Evolutionary conservation across 2,329 filamentous ascomycete genomes (phyloP).

Genomic region (Aspergillus unguis): DNA sequence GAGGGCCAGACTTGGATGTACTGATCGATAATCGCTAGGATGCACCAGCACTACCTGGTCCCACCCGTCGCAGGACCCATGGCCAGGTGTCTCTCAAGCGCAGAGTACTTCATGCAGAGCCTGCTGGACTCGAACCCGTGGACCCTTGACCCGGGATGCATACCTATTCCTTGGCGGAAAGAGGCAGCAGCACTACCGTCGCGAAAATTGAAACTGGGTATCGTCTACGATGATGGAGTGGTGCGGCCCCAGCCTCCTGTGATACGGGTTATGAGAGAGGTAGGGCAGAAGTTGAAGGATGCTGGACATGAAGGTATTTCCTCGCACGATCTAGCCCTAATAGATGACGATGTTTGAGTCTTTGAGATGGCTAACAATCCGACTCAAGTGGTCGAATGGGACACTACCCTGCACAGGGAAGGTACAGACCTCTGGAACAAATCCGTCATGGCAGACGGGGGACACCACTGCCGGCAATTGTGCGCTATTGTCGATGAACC

Average conservation of each 20-base stretch:
- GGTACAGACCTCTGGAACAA: slow-evolving; percentile 30
- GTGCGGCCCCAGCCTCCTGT: slow-evolving; percentile 61
- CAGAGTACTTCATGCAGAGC: slow-evolving; percentile 30
- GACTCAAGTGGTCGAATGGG: slow-evolving; percentile 27
- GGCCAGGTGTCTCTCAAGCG: slow-evolving; percentile 22
- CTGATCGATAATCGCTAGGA: slow-evolving; percentile 39
- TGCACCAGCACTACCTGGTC: slow-evolving; percentile 34
- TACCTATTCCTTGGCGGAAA: slow-evolving; percentile 27
- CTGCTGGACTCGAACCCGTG: slow-evolving; percentile 21
- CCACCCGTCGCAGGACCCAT: slow-evolving; percentile 27
- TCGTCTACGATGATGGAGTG: slow-evolving; percentile 58
- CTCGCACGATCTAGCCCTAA: background rate
- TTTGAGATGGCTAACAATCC: background rate
- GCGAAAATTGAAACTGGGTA: slow-evolving; percentile 56
- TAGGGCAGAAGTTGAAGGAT: slow-evolving; percentile 54
- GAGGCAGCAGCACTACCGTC: slow-evolving; percentile 22
- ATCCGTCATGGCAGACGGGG: slow-evolving; percentile 31
- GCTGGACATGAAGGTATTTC: slow-evolving; percentile 48
- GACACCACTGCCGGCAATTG: slow-evolving; percentile 24
- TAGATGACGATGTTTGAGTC: background rate
- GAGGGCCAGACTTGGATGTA: background rate
- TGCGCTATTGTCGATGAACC: slow-evolving; percentile 28
- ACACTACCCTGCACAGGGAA: slow-evolving; percentile 25
- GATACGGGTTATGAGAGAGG: slow-evolving; percentile 50
- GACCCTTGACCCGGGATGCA: slow-evolving; percentile 42